A percentile compares a stretch with the other conserved stretches of the same genome.
These are phyloP conservation scores for Artomyces pyxidatus DNA, from an alignment of 768 basidiomycete species.

Conservation along the genomic window DNA sequence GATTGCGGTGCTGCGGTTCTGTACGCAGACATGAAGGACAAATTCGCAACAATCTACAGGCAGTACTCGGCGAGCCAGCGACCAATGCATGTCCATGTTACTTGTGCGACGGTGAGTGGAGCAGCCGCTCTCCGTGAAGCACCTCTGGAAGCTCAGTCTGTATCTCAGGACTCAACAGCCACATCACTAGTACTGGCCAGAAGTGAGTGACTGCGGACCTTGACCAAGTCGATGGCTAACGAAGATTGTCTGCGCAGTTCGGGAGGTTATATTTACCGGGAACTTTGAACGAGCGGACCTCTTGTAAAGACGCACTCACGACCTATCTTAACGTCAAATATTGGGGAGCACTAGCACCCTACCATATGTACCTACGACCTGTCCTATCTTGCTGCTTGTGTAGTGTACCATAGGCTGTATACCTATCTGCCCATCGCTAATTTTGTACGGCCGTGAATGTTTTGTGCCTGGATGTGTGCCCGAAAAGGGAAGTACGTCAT, in stretches of 20 bases:
- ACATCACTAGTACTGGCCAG: constrained; percentile 39
- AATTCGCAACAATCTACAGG: constrained; percentile 42
- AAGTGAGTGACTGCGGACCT: constrained; percentile 28
- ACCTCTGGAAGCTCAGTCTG: constrained; percentile 13
- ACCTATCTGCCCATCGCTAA: too few relatives aligned
- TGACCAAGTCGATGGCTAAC: neutral
- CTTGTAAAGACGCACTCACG: constrained; percentile 10
- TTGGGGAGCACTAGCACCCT: too few relatives aligned
- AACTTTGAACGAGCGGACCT: constrained; percentile 18
- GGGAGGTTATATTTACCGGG: constrained; percentile 19
- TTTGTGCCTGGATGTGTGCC: too few relatives aligned
- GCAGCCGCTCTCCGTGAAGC: neutral
- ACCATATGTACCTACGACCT: too few relatives aligned
- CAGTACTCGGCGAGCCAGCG: constrained; percentile 39
- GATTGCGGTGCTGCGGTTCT: neutral
- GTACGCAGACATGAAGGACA: constrained; percentile 39
- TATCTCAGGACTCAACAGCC: constrained; percentile 36
- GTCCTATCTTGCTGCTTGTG: too few relatives aligned
- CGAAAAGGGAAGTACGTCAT: too few relatives aligned
- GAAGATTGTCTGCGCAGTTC: constrained; percentile 15
- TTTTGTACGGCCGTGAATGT: too few relatives aligned
- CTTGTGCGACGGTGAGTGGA: constrained; percentile 47
- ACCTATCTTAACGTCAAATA: too few relatives aligned
- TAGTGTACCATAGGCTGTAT: too few relatives aligned
- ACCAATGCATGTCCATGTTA: constrained; percentile 45